Percentiles rank a stretch among this genome's conserved stretches.
Conservation (phyloP, 148 eudicot species). For the Cornus florida region DNA sequence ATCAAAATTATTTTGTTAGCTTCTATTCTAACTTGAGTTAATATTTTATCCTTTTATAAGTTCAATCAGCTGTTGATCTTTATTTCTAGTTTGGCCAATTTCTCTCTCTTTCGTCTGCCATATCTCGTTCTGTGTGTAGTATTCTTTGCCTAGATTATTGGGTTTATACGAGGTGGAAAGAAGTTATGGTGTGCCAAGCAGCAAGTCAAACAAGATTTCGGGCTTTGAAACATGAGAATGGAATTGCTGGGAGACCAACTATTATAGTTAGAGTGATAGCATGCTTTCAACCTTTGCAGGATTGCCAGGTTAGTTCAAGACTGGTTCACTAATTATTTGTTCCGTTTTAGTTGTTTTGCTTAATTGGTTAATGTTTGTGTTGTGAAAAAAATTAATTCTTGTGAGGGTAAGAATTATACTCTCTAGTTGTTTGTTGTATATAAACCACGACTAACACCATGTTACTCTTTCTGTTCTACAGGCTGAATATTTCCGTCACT, state of each 20-base stretch:
- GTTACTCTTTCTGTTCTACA: constrained; percentile 32
- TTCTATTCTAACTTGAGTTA: neutral
- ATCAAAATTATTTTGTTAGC: neutral
- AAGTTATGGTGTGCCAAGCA: constrained; percentile 96
- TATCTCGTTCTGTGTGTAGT: neutral
- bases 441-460: neutral
- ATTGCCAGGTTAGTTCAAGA: constrained; percentile 65
- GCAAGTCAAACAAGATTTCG: constrained; percentile 81
- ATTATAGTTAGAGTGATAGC: constrained; percentile 87
- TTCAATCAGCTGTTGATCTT: constrained; percentile 2
- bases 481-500: constrained; percentile 87
- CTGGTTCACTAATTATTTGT: neutral
- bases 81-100: constrained; percentile 9
- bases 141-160: neutral
- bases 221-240: constrained; percentile 77
- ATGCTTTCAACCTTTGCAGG: constrained; percentile 78
- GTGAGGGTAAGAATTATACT: neutral
- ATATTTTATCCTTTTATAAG: neutral
- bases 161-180: constrained; percentile 34
- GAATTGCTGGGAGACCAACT: constrained; percentile 77
- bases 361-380: neutral
- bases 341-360: neutral
- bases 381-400: neutral
- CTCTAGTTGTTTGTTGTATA: neutral
- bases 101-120: neutral